Evolutionary conservation across 352 stramenopile genomes (phyloP).

Genomic region (Pythium volutum): DNA sequence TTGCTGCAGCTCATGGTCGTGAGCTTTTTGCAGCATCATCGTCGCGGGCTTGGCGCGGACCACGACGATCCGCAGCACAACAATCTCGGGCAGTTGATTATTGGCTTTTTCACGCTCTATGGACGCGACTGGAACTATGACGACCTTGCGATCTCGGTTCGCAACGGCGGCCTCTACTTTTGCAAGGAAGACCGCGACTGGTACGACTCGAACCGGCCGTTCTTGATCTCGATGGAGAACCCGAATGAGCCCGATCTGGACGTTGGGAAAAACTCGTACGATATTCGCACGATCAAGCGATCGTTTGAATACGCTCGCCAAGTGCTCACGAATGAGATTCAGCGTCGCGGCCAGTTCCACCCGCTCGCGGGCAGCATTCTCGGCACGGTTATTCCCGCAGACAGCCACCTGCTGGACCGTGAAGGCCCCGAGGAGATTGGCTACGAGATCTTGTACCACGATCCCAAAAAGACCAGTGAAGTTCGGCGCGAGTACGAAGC

Average conservation of each 20-base stretch:
- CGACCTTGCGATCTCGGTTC: slow-evolving; percentile 90
- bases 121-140: slow-evolving; percentile 93
- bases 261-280: slow-evolving; percentile 92
- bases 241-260: slow-evolving; percentile 90
- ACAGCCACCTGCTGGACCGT: slow-evolving; percentile 62
- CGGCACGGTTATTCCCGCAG: slow-evolving; percentile 66
- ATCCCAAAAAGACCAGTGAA: slow-evolving; percentile 63
- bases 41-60: slow-evolving; percentile 44
- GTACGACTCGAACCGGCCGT: slow-evolving; percentile 71
- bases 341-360: slow-evolving; percentile 63
- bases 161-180: slow-evolving; percentile 92
- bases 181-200: slow-evolving; percentile 82
- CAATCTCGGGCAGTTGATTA: slow-evolving; percentile 90
- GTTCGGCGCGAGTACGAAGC: slow-evolving; percentile 63
- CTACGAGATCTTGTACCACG: slow-evolving; percentile 68
- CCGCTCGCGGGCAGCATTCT: slow-evolving; percentile 64
- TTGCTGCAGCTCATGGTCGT: slow-evolving; percentile 95
- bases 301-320: slow-evolving; percentile 88
- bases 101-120: slow-evolving; percentile 96
- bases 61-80: slow-evolving; percentile 71
- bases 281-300: slow-evolving; percentile 88
- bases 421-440: slow-evolving; percentile 53
- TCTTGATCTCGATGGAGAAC: slow-evolving; percentile 93
- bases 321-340: slow-evolving; percentile 71
- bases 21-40: slow-evolving; percentile 92